Percentiles rank a stretch among this genome's conserved stretches.
phyloP scores from a whole-genome alignment of 2,329 filamentous ascomycete species.

The Lecanicillium sp. region DNA sequence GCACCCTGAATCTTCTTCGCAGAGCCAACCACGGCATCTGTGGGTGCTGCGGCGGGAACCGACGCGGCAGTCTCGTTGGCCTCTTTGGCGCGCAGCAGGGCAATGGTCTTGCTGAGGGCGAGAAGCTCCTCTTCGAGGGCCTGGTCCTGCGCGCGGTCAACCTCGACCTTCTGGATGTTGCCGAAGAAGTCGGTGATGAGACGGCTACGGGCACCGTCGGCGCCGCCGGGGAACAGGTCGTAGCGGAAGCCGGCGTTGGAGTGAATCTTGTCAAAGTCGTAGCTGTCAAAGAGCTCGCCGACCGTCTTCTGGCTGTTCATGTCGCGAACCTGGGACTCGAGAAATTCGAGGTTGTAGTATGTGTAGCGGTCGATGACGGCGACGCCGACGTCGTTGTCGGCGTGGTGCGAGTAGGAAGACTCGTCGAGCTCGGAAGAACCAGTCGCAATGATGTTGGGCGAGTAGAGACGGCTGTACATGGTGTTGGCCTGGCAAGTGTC shows the following conservation, averaged over 20 bases:
- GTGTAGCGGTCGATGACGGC: constrained; percentile 98
- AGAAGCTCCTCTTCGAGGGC: constrained; percentile 68
- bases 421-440: constrained; percentile 95
- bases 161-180: constrained; percentile 94
- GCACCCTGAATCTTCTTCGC: constrained; percentile 31
- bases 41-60: constrained; percentile 23
- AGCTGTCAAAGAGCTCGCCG: constrained; percentile 92
- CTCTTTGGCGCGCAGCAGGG: constrained; percentile 43
- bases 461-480: constrained; percentile 98
- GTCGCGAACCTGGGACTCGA: constrained; percentile 84
- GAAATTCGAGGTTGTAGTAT: constrained; percentile 96
- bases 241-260: constrained; percentile 87
- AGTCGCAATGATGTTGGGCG: constrained; percentile 94
- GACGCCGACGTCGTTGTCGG: constrained; percentile 95
- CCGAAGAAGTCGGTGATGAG: constrained; percentile 96
- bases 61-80: constrained; percentile 37
- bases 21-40: constrained; percentile 16
- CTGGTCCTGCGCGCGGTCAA: constrained; percentile 58
- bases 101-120: constrained; percentile 64
- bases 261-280: constrained; percentile 91
- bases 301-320: constrained; percentile 83
- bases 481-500: constrained; percentile 99
- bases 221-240: constrained; percentile 87
- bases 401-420: constrained; percentile 95
- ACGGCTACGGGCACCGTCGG: constrained; percentile 67